Conservation (phyloP, 495 filamentous ascomycete genomes). For the Astrothelium subdiscretum region DNA sequence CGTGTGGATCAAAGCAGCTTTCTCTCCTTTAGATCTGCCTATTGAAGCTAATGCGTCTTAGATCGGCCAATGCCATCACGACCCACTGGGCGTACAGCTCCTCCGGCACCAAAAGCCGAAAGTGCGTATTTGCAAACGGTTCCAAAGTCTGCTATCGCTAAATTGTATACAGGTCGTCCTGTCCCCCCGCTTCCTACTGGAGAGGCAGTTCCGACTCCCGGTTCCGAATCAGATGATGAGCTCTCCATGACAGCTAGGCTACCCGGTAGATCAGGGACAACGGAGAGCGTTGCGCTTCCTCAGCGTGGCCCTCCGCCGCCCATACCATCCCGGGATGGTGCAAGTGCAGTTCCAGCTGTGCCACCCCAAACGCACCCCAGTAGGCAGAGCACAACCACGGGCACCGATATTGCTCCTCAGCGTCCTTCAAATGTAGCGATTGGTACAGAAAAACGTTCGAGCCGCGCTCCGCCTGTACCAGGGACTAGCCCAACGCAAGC, state of each 20-base stretch:
- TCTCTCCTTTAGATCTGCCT: background rate
- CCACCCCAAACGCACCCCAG: constrained; percentile 20
- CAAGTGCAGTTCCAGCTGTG: constrained; percentile 29
- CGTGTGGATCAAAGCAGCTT: constrained; percentile 14
- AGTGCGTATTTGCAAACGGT: background rate
- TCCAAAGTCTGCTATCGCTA: background rate
- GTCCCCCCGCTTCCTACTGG: constrained; percentile 42
- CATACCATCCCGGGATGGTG: constrained; percentile 25
- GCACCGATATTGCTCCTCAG: constrained; percentile 31
- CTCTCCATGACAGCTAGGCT: constrained; percentile 51
- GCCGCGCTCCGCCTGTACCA: constrained; percentile 36
- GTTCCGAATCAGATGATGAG: constrained; percentile 91
- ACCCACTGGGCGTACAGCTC: background rate
- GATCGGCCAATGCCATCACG: background rate
- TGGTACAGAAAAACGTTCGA: constrained; percentile 36
- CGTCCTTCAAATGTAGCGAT: constrained; percentile 27
- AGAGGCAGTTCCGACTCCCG: constrained; percentile 54
- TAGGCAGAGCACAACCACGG: constrained; percentile 6
- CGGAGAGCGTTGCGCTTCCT: constrained; percentile 31
- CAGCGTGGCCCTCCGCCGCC: constrained; percentile 31
- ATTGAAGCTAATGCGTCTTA: background rate
- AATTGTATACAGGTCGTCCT: constrained; percentile 32
- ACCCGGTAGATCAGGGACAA: constrained; percentile 35
- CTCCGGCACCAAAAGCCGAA: background rate
- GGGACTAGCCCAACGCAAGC: constrained; percentile 39